phyloP scores from a whole-genome alignment of 257 asterid genomes.

The Cynanchum wilfordii region DNA sequence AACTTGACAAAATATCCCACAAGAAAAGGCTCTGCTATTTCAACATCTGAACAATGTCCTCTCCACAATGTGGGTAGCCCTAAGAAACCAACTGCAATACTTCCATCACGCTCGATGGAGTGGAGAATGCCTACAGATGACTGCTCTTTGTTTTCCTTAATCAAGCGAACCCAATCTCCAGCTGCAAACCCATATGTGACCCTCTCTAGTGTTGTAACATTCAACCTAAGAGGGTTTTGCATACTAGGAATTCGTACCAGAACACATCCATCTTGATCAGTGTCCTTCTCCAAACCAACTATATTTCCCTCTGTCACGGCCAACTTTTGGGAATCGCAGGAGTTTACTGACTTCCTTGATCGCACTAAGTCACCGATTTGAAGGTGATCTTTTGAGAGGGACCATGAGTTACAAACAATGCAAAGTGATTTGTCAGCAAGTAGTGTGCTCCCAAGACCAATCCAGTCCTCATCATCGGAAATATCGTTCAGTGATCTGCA shows the following conservation, averaged over 20 bases:
- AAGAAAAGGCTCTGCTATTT: slow-evolving; percentile 31
- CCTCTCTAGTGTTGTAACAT: slow-evolving; percentile 39
- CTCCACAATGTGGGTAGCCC: slow-evolving; percentile 53
- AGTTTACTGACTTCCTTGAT: slow-evolving; percentile 35
- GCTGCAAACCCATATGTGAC: slow-evolving; percentile 50
- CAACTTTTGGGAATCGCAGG: slow-evolving; percentile 29
- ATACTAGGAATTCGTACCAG: slow-evolving; percentile 40
- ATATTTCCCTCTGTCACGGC: slow-evolving; percentile 43
- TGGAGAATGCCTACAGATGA: slow-evolving; percentile 51
- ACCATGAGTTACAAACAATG: slow-evolving; percentile 45
- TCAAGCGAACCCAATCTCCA: slow-evolving; percentile 59
- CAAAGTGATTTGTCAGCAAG: slow-evolving; percentile 27
- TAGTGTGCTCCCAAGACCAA: slow-evolving; percentile 31
- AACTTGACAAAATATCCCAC: slow-evolving; percentile 47
- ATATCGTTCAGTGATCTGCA: slow-evolving; percentile 47
- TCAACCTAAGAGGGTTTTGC: slow-evolving; percentile 42
- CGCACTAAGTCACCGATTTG: slow-evolving; percentile 56
- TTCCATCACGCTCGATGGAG: slow-evolving; percentile 48
- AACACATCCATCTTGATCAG: slow-evolving; percentile 41
- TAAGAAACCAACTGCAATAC: slow-evolving; percentile 35
- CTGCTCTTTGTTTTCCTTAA: slow-evolving; percentile 30
- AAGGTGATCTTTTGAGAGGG: slow-evolving; percentile 51
- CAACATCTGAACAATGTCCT: slow-evolving; percentile 45
- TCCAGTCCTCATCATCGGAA: slow-evolving; percentile 41
- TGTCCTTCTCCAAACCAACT: slow-evolving; percentile 51